Conservation (phyloP, 2,329 filamentous ascomycete genomes). For the Paecilomyces variotii region DNA sequence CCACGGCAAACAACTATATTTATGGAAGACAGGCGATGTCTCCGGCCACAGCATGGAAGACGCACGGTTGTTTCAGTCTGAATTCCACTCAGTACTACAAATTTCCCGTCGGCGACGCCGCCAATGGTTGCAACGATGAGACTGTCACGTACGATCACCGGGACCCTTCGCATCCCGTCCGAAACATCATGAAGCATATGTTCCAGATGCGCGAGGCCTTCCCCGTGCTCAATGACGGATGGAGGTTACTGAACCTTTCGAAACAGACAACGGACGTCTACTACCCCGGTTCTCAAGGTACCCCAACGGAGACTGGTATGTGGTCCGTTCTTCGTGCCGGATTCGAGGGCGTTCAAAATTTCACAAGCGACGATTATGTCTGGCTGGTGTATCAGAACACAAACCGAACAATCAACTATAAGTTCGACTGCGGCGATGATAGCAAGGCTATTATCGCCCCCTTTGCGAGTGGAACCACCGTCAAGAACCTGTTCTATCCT, state of each 20-base stretch:
- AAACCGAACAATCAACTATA: slow-evolving; percentile 44
- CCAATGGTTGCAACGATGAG: slow-evolving; percentile 50
- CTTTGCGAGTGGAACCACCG: slow-evolving; percentile 45
- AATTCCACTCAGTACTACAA: slow-evolving; percentile 50
- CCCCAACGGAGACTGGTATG: slow-evolving; percentile 50
- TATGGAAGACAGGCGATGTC: slow-evolving; percentile 58
- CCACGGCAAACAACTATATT: slow-evolving; percentile 56
- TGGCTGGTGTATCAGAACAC: slow-evolving; percentile 41
- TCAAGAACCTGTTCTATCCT: slow-evolving; percentile 57
- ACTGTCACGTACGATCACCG: slow-evolving; percentile 53
- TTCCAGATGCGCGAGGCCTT: slow-evolving; percentile 51
- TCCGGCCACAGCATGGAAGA: slow-evolving; percentile 54
- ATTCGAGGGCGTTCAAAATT: slow-evolving; percentile 45
- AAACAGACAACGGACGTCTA: slow-evolving; percentile 47
- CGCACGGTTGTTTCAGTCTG: slow-evolving; percentile 56
- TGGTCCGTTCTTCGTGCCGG: slow-evolving; percentile 52
- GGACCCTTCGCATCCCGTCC: slow-evolving; percentile 53
- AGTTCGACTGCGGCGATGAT: slow-evolving; percentile 48
- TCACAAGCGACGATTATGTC: slow-evolving; percentile 39
- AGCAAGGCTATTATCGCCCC: slow-evolving; percentile 48
- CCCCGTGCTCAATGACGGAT: slow-evolving; percentile 54
- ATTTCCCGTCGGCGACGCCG: slow-evolving; percentile 49
- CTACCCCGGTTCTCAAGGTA: slow-evolving; percentile 45
- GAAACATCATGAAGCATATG: slow-evolving; percentile 55
- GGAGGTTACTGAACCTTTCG: slow-evolving; percentile 47